Percentiles rank a stretch among this genome's conserved stretches.
Evolutionary conservation across 345 rosid species (phyloP).

Genomic region (Populus pruinosa): DNA sequence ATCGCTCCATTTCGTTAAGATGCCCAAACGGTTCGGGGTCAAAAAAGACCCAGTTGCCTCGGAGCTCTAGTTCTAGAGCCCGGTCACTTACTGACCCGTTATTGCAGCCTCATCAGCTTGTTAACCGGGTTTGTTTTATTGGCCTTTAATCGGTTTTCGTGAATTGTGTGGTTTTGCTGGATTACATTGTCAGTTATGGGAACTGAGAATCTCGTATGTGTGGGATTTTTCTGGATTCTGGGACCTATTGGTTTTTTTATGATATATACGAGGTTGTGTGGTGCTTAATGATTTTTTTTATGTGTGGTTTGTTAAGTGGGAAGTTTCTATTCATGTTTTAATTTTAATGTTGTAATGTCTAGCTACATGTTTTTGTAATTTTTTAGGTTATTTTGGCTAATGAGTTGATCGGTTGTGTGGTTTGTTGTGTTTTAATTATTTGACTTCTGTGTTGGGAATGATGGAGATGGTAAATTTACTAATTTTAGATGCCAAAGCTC

Average conservation of each 20-base stretch:
- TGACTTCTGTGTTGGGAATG: background rate
- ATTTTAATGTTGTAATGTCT: background rate
- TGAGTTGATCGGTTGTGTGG: background rate
- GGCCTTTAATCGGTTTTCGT: background rate
- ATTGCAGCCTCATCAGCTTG: conserved; percentile 84
- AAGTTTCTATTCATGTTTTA: background rate
- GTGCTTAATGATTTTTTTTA: background rate
- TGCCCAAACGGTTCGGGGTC: conserved; percentile 52
- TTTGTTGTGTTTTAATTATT: background rate
- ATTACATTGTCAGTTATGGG: background rate
- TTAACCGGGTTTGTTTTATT: conserved; percentile 56
- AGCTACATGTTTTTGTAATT: background rate
- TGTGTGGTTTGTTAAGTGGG: background rate
- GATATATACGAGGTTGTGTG: background rate
- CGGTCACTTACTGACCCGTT: conserved; percentile 86
- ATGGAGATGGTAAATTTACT: background rate
- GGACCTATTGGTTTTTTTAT: background rate
- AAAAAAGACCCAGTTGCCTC: conserved; percentile 67
- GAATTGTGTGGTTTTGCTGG: background rate
- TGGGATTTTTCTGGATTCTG: background rate
- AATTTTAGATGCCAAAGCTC: background rate
- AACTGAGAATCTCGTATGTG: background rate
- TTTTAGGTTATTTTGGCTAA: background rate
- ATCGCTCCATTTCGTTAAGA: conserved; percentile 71
- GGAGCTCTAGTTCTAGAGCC: conserved; percentile 86